phyloP scores from a whole-genome alignment of 768 basidiomycete species.

The Boletus subcaerulescens region DNA sequence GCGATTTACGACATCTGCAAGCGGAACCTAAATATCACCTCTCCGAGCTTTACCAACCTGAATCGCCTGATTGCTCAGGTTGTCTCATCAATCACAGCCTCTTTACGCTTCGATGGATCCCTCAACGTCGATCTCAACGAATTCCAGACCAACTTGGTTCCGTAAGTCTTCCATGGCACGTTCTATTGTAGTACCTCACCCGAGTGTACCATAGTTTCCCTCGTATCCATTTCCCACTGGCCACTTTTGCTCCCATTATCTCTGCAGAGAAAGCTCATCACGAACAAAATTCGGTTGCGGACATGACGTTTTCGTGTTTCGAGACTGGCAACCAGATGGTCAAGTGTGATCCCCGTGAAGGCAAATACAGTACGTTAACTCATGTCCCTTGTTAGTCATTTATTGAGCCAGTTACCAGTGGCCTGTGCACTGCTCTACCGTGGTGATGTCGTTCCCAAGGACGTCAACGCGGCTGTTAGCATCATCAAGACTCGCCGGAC shows the following conservation, averaged over 20 bases:
- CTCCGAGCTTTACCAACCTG: constrained; percentile 91
- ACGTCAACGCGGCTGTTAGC: constrained; percentile 70
- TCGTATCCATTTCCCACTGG: constrained; percentile 97
- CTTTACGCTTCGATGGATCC: constrained; percentile 64
- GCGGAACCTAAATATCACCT: constrained; percentile 81
- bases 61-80: constrained; percentile 98
- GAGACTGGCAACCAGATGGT: constrained; percentile 78
- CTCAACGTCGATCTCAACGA: constrained; percentile 83
- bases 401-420: constrained; percentile 35
- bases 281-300: constrained; percentile 96
- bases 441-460: constrained; percentile 77
- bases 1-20: constrained; percentile 80
- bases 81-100: constrained; percentile 96
- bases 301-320: constrained; percentile 94
- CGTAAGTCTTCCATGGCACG: constrained; percentile 51
- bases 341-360: constrained; percentile 76
- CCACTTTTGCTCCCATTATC: constrained; percentile 93
- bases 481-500: constrained; percentile 78
- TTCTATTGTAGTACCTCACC: background rate
- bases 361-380: constrained; percentile 61
- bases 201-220: constrained; percentile 64
- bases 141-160: constrained; percentile 98
- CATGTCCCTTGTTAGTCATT: background rate
- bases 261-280: constrained; percentile 93
- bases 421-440: constrained; percentile 70